phyloP scores from a whole-genome alignment of 2,329 filamentous ascomycete genomes.

The Colletotrichum salicis region DNA sequence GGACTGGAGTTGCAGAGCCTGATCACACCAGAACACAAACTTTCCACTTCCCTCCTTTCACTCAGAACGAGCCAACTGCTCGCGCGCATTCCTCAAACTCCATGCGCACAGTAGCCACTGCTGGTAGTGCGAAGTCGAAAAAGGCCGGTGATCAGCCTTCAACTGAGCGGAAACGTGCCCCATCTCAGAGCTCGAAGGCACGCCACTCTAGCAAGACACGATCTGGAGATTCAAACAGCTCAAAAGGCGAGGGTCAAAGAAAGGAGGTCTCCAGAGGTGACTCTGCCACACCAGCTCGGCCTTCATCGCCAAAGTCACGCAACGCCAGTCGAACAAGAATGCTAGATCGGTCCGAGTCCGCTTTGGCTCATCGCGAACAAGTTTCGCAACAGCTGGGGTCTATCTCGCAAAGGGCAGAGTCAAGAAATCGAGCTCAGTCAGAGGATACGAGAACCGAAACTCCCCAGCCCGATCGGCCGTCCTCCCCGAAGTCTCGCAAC shows the following conservation, averaged over 20 bases:
- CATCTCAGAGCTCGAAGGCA: too few relatives aligned
- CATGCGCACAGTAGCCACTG: background rate
- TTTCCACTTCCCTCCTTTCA: background rate
- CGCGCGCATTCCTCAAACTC: background rate
- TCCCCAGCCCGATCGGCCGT: constrained; percentile 12
- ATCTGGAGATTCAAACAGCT: background rate
- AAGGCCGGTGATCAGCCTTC: background rate
- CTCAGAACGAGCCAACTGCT: background rate
- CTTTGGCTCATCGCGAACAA: constrained; percentile 19
- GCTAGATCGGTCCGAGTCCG: constrained; percentile 40
- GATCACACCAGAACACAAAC: background rate
- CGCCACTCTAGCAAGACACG: background rate
- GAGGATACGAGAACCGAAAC: background rate
- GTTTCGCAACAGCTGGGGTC: constrained; percentile 39
- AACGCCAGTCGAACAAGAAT: constrained; percentile 46
- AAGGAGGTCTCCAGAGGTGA: too few relatives aligned
- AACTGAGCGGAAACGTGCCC: background rate
- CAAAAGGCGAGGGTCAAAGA: too few relatives aligned
- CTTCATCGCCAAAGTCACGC: constrained; percentile 48
- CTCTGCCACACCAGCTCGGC: constrained; percentile 32
- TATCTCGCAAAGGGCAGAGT: constrained; percentile 41
- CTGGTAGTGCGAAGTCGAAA: background rate
- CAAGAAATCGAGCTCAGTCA: constrained; percentile 30
- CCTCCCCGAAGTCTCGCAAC: constrained; percentile 36
- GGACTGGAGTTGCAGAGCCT: background rate